phyloP scores from a whole-genome alignment of 2,329 filamentous ascomycete species.

The Amauroascus verrucosus region DNA sequence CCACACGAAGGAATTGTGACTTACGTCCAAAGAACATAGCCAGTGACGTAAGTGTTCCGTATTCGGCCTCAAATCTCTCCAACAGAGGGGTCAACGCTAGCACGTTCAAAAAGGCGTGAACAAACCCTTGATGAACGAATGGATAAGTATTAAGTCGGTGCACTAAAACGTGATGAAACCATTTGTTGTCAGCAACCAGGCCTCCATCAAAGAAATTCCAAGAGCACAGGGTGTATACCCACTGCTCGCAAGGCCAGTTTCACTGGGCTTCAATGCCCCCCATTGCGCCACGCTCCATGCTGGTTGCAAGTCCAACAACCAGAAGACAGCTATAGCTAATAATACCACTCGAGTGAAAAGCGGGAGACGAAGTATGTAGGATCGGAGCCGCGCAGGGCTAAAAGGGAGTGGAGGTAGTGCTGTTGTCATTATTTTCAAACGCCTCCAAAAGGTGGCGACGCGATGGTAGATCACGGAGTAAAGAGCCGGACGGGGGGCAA shows the following conservation, averaged over 20 bases:
- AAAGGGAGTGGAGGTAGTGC: slow-evolving; percentile 48
- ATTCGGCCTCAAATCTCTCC: slow-evolving; percentile 85
- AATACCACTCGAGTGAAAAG: slow-evolving; percentile 69
- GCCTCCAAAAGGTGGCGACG: background rate
- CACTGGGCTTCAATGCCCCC: slow-evolving; percentile 67
- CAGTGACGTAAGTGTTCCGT: slow-evolving; percentile 80
- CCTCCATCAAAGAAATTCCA: background rate
- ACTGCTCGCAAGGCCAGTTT: slow-evolving; percentile 64
- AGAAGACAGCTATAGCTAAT: slow-evolving; percentile 56
- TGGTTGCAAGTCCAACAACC: slow-evolving; percentile 57
- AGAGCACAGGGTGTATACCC: slow-evolving; percentile 26
- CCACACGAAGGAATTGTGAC: slow-evolving; percentile 29
- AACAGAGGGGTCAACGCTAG: slow-evolving; percentile 75
- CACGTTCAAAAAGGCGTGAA: slow-evolving; percentile 72
- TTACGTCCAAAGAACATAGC: slow-evolving; percentile 83
- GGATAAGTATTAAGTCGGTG: slow-evolving; percentile 90
- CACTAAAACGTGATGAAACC: slow-evolving; percentile 44
- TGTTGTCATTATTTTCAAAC: slow-evolving; percentile 31
- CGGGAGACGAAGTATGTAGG: slow-evolving; percentile 75
- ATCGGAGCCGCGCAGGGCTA: slow-evolving; percentile 62
- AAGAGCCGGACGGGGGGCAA: background rate
- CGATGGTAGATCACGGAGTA: background rate
- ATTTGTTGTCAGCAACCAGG: background rate
- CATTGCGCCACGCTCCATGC: slow-evolving; percentile 64
- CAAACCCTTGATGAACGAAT: slow-evolving; percentile 68